Conservation (phyloP, 306 rosid species). For the Amphicarpaea edgeworthii region DNA sequence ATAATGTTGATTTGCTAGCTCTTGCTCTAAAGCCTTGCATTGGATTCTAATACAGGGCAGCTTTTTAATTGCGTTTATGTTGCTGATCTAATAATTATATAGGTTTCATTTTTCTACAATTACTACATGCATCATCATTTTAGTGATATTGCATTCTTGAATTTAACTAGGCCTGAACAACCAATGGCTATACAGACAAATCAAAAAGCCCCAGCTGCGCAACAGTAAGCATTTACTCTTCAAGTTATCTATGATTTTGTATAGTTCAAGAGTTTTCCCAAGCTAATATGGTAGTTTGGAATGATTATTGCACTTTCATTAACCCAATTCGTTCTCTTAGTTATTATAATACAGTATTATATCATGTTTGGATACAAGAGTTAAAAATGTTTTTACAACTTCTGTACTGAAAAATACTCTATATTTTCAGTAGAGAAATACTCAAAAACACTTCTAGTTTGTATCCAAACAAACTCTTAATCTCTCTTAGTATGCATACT, state of each 20-base stretch:
- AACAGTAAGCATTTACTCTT: slow-evolving; percentile 9
- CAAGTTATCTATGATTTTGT: neutral
- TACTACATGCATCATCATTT: neutral
- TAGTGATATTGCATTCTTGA: slow-evolving; percentile 9
- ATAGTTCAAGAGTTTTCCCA: neutral
- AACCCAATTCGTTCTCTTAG: neutral
- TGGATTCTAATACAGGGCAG: neutral
- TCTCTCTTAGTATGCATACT: neutral
- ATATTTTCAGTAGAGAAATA: no score
- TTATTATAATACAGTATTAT: neutral
- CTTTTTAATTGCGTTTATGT: neutral
- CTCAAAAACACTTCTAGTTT: neutral
- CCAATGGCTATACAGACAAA: neutral
- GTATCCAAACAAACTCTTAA: neutral
- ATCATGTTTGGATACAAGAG: no score
- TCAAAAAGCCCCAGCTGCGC: neutral
- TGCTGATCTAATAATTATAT: neutral
- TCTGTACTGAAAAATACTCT: no score
- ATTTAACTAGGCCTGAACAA: slow-evolving; percentile 3
- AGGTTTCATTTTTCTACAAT: neutral
- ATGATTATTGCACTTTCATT: neutral
- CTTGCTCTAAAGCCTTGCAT: neutral
- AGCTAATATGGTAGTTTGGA: neutral
- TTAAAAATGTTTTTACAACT: no score
- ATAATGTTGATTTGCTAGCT: neutral